Evolutionary conservation across 2,329 filamentous ascomycete genomes (phyloP).

Genomic region (Stachybotrys chlorohalonatus): DNA sequence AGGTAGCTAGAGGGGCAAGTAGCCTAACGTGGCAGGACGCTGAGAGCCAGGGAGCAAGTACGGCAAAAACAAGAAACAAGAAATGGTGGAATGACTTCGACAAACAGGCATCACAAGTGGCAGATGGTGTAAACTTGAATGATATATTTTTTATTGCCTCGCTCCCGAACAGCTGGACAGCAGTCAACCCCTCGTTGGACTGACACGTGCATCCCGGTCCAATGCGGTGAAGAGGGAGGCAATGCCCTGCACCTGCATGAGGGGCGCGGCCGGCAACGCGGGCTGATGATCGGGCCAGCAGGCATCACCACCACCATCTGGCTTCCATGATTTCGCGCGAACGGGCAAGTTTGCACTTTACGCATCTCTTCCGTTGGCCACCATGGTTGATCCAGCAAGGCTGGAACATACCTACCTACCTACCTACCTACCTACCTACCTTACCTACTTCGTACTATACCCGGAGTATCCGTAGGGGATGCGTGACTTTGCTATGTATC

Average conservation of each 20-base stretch:
- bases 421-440: no score
- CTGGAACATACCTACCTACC: no score
- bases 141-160: background rate
- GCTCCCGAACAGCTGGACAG: background rate
- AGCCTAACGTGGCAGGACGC: no score
- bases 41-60: no score
- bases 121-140: background rate
- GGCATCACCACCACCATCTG: background rate
- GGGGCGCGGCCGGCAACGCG: background rate
- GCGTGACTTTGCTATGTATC: no score
- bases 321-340: background rate
- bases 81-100: no score
- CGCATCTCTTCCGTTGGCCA: background rate
- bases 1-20: background rate
- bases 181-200: slow-evolving; percentile 12
- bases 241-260: background rate
- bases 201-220: slow-evolving; percentile 23
- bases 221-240: background rate
- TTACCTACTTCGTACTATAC: no score
- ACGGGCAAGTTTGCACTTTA: background rate
- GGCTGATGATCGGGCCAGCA: background rate
- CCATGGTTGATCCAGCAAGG: no score
- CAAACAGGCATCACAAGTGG: background rate
- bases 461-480: no score
- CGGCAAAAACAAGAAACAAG: no score